Conservation (phyloP, 2,329 filamentous ascomycete species). For the Pseudodiploospora longispora region DNA sequence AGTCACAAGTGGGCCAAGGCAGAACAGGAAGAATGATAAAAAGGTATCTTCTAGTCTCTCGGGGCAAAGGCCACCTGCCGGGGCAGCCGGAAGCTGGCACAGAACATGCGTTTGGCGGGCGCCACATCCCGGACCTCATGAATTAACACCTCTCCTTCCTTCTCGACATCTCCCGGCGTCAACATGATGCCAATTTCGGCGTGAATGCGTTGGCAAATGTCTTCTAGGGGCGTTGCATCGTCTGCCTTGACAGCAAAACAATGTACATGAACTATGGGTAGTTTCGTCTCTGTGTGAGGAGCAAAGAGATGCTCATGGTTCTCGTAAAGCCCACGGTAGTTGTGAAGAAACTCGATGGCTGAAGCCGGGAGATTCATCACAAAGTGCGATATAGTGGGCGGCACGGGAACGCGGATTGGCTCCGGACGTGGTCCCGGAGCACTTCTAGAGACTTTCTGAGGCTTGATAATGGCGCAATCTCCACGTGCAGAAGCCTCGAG, state of each 20-base stretch:
- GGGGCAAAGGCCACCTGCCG: conserved; percentile 69
- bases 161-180: conserved; percentile 36
- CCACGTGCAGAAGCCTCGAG: conserved; percentile 41
- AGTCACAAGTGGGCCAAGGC: too few relatives aligned
- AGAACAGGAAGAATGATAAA: too few relatives aligned
- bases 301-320: conserved; percentile 58
- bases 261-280: conserved; percentile 88
- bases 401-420: conserved; percentile 44
- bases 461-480: conserved; percentile 46
- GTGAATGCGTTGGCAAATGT: conserved; percentile 34
- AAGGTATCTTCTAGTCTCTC: conserved; percentile 12
- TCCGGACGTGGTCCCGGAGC: conserved; percentile 28
- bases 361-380: conserved; percentile 96
- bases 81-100: conserved; percentile 83
- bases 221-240: conserved; percentile 55
- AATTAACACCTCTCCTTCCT: conserved; percentile 45
- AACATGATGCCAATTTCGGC: conserved; percentile 33
- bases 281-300: conserved; percentile 46
- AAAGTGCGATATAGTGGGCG: conserved; percentile 79
- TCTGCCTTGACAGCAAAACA: conserved; percentile 83
- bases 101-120: conserved; percentile 94
- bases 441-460: conserved; percentile 29
- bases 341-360: conserved; percentile 72
- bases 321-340: conserved; percentile 65
- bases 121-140: conserved; percentile 78